Conservation (phyloP, 2,329 filamentous ascomycete genomes). For the Scedosporium dehoogii region DNA sequence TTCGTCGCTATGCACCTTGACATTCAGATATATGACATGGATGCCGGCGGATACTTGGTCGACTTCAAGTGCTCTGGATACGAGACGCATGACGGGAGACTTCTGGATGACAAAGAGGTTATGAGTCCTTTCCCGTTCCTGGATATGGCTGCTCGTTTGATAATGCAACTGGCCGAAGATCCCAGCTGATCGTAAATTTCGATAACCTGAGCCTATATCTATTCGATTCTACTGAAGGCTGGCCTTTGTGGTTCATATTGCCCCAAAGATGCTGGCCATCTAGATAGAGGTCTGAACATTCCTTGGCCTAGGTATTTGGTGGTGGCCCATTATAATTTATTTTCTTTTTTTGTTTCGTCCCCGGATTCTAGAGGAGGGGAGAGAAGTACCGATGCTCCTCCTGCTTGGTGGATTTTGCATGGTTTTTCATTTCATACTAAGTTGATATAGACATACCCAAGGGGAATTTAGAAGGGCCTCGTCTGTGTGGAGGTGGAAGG, state of each 20-base stretch:
- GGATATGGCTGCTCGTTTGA: conserved; percentile 83
- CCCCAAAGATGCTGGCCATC: background rate
- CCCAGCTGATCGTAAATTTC: conserved; percentile 17
- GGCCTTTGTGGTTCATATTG: background rate
- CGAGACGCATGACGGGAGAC: conserved; percentile 64
- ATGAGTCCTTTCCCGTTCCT: conserved; percentile 93
- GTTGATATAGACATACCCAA: background rate
- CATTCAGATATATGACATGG: conserved; percentile 93
- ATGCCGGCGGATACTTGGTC: conserved; percentile 85
- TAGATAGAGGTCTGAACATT: background rate
- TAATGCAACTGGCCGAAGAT: conserved; percentile 86
- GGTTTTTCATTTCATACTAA: background rate
- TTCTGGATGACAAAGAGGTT: conserved; percentile 85
- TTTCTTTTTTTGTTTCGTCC: no score
- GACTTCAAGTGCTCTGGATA: conserved; percentile 99
- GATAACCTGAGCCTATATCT: background rate
- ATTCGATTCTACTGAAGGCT: background rate
- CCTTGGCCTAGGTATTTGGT: background rate
- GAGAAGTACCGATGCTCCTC: background rate
- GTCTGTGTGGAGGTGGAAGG: background rate
- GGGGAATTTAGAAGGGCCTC: background rate
- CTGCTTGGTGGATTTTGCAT: background rate
- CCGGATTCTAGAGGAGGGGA: no score
- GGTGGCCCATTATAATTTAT: background rate
- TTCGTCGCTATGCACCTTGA: conserved; percentile 90